Evolutionary conservation across 2,329 filamentous ascomycete genomes (phyloP), one percentile per base, ranked within the genome.

Genomic region (Hypoxylon sp.): DNA sequence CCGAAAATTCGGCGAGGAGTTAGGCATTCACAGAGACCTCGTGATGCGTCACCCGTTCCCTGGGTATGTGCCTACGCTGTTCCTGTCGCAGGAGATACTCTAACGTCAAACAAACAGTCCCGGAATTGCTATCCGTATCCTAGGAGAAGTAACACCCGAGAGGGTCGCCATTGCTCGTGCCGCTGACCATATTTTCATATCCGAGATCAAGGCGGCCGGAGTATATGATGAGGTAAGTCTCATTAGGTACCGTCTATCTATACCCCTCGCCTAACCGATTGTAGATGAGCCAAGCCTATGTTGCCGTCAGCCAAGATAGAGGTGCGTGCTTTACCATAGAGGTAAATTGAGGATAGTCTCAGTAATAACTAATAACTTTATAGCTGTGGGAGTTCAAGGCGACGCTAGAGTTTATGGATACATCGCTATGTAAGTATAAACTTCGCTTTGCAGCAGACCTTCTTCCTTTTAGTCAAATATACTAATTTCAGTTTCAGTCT

Each of bases 111-210:
- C n/a, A n/a, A n/a, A n/a, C 0, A 88, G 88, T 2, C 72, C 77
- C 0, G 81, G 73, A 41, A 84, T 95, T 54, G 90, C 82, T 9
- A 89, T 94, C 61, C 81, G 90, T 43, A 87, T 96, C 53, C 76
- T 96, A 1, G 92, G 92, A 25, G 91, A 95, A 62, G 86, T 96
- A 9, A 96, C 90, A 1, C 80, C 78, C 2, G 88, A 92, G 67
- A 83, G 88, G 30, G 87, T 96, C 11, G 83, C 84, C 46, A 94
- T 96, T 57, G 90, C 84, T 2, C 76, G 89, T n/a, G 77, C 88
- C 67, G 89, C 89, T 1, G 90, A 92, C 64, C 67, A 83, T 65
- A 92, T 93, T 66, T 92, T 89, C 73, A 91, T 92, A 61, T 78
- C 80, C 56, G 85, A 87, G 79, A 92, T 93, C 73, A 78, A 76